Percentiles rank a stretch among this genome's conserved stretches.
These are phyloP conservation scores for Entoloma clypeatum DNA, from an alignment of 1,284 basidiomycete species.

Conservation along the genomic window DNA sequence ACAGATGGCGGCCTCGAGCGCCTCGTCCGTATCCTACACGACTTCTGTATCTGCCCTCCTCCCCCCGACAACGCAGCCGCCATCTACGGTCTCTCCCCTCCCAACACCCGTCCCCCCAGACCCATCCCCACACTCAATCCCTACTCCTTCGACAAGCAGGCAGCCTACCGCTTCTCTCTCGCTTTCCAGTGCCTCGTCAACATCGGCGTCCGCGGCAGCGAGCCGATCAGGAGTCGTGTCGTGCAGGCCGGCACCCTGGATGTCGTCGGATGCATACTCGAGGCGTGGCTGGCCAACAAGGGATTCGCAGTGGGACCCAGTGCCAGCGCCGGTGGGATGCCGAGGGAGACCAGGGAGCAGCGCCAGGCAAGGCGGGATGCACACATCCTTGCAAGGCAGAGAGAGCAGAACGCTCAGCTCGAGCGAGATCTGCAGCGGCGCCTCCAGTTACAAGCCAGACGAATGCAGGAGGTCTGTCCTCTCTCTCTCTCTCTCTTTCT, in stretches of 20 bases:
- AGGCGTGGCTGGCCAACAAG: slow-evolving; percentile 85
- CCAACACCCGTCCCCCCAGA: slow-evolving; percentile 50
- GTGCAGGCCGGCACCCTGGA: slow-evolving; percentile 96
- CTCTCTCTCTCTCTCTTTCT: slow-evolving; percentile 20
- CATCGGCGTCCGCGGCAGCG: slow-evolving; percentile 95
- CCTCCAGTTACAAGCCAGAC: not conserved
- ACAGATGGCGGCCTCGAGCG: slow-evolving; percentile 97
- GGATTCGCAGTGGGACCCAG: slow-evolving; percentile 76
- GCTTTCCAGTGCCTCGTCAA: slow-evolving; percentile 98
- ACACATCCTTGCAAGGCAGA: slow-evolving; percentile 48
- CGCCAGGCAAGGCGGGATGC: slow-evolving; percentile 55
- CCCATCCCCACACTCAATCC: slow-evolving; percentile 61
- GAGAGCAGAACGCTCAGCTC: slow-evolving; percentile 57
- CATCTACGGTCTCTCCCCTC: slow-evolving; percentile 70
- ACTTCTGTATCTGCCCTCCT: slow-evolving; percentile 77
- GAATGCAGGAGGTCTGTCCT: slow-evolving; percentile 17
- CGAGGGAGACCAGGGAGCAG: slow-evolving; percentile 70
- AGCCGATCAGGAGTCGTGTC: slow-evolving; percentile 86
- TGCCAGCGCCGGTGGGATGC: slow-evolving; percentile 56
- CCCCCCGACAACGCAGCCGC: slow-evolving; percentile 69
- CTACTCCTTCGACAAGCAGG: slow-evolving; percentile 73
- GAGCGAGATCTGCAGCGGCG: slow-evolving; percentile 52
- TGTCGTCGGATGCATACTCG: slow-evolving; percentile 91
- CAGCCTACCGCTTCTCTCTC: slow-evolving; percentile 82
- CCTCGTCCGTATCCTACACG: slow-evolving; percentile 88